Base-by-base conservation (phyloP, 768 basidiomycete genomes). In the Collybiopsis luxurians region DNA sequence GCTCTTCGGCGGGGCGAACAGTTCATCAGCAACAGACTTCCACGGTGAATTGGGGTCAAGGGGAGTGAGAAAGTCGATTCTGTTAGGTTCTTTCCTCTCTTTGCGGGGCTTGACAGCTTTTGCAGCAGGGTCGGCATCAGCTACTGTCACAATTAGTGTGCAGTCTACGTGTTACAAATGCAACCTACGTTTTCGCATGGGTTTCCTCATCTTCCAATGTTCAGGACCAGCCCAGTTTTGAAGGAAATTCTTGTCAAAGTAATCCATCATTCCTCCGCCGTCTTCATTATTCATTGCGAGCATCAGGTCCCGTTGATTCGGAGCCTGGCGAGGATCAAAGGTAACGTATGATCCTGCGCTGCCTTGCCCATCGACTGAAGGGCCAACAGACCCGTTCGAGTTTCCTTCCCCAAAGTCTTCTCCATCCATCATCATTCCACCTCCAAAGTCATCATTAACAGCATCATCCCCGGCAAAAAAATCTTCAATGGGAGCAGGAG, bases 181-280 rank as follows among this genome's bases (percentile, higher is more conserved):
- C 44, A 12, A 69, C 85, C 71, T 60, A 95, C 93, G 81, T 77
- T 81, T 83, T 58, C 89, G 82, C 52, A 93, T 76, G n/a, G 86
- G 80, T 66, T 86, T 90, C 59, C 90, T 77, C 65, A 98, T 70
- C 69, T 96, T 98, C 96, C 97, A 99, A 67, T 99, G 97, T 71
- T 98, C 93, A 7, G 95, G 95, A 0, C 97, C 97, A 3, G 97
- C 97, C 97, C 97, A 99, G 63, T 96, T 96, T 79, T 92, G 96
- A 63, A 87, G 77, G 64, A 90, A 80, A 59, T 77, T 84, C 64
- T 86, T 81, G 69, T 98, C 95, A 67, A 98, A 97, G 70, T 96
- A 97, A 64, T 95, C 94, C 56, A 90, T 84, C 56, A 79, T 81
- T 2, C 79, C 84, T 3, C 74, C 79, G 6, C 70, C 76, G 60